These are phyloP conservation scores for Pythium aquatile DNA, from an alignment of 352 stramenopile species.

Conservation along the genomic window DNA sequence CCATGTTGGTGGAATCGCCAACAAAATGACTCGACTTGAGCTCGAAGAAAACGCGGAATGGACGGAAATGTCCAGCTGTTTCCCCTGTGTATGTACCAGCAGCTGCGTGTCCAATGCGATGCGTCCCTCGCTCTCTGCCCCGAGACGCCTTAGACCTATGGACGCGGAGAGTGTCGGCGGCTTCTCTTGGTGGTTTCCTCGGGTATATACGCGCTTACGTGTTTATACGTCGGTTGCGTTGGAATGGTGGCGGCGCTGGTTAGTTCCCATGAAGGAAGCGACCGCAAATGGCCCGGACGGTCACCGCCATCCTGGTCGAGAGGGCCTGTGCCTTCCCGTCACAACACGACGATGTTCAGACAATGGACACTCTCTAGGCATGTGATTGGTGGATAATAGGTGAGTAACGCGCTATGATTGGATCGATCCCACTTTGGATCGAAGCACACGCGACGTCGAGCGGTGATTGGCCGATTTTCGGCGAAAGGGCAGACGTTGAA, in stretches of 20 bases:
- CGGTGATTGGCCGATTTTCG: constrained; percentile 13
- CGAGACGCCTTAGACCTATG: too few relatives aligned
- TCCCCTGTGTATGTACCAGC: neutral
- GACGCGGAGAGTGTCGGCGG: too few relatives aligned
- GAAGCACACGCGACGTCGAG: neutral
- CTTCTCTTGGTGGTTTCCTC: neutral
- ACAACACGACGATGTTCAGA: constrained; percentile 4
- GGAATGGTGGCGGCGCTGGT: neutral
- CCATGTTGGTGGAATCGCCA: constrained; percentile 14
- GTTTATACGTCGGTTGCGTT: neutral
- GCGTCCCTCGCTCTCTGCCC: neutral
- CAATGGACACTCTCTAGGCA: neutral
- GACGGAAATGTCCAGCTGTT: constrained; percentile 4
- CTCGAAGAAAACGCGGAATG: neutral
- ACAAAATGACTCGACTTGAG: neutral
- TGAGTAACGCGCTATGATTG: neutral
- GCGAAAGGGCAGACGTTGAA: neutral
- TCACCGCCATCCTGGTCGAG: neutral
- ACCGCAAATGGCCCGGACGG: neutral
- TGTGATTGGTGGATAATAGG: constrained; percentile 3
- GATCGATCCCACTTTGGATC: neutral
- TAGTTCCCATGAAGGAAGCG: neutral
- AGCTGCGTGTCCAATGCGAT: neutral
- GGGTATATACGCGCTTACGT: neutral
- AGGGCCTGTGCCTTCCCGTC: constrained; percentile 1